Conservation (phyloP, 768 basidiomycete species). For the Tylopilus sp. region DNA sequence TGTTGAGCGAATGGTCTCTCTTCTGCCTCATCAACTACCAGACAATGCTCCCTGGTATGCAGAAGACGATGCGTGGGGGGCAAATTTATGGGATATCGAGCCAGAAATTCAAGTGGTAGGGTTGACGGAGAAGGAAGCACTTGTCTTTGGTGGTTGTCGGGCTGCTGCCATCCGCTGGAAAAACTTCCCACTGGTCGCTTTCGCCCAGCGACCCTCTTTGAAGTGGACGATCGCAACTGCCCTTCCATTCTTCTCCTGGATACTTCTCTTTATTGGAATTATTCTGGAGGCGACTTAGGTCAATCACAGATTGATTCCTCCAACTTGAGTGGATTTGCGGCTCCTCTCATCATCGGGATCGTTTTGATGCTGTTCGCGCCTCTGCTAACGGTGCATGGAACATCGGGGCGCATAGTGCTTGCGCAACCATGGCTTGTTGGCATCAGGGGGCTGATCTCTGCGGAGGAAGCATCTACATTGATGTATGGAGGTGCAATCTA, state of each 20-base stretch:
- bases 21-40: slow-evolving; percentile 1
- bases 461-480: slow-evolving; percentile 18
- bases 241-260: slow-evolving; percentile 7
- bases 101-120: no score
- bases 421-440: slow-evolving; percentile 23
- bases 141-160: slow-evolving; percentile 26
- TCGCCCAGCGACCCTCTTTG: slow-evolving; percentile 11
- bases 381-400: slow-evolving; percentile 8
- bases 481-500: no score
- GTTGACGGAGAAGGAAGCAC: slow-evolving; percentile 9
- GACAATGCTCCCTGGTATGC: slow-evolving; percentile 5
- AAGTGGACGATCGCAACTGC: neutral
- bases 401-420: slow-evolving; percentile 15
- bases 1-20: no score
- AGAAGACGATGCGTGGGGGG: slow-evolving; percentile 10
- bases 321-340: no score
- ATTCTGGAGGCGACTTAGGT: neutral
- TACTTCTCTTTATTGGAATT: neutral
- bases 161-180: slow-evolving; percentile 24
- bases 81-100: slow-evolving; percentile 23
- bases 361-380: slow-evolving; percentile 16
- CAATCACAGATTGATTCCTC: no score
- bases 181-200: slow-evolving; percentile 16
- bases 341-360: neutral
- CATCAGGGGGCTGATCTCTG: slow-evolving; percentile 24